phyloP scores from a whole-genome alignment of 257 asterid genomes.

The Linderniella brevidens region DNA sequence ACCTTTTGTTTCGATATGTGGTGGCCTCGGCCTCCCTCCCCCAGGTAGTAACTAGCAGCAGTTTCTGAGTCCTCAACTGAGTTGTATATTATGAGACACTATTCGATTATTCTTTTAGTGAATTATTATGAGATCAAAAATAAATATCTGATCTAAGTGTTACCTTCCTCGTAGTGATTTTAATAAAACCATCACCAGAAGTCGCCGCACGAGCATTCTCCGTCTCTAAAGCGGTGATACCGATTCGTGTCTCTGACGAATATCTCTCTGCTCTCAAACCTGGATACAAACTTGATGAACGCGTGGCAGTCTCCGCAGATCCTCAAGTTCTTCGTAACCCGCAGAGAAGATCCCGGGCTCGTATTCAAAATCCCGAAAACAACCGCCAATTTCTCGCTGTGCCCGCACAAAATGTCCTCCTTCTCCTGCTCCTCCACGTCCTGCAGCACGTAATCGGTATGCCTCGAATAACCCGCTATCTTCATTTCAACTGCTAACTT shows the following conservation, averaged over 20 bases:
- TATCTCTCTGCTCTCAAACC: conserved; percentile 64
- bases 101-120: too few relatives aligned
- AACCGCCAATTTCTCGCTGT: conserved; percentile 86
- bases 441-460: conserved; percentile 57
- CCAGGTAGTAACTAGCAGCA: too few relatives aligned
- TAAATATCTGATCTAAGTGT: too few relatives aligned
- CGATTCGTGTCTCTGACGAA: conserved; percentile 75
- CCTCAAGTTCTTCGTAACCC: conserved; percentile 75
- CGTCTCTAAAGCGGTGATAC: conserved; percentile 77
- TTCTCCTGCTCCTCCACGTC: conserved; percentile 94
- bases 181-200: conserved; percentile 92
- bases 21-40: too few relatives aligned
- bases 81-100: too few relatives aligned
- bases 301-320: conserved; percentile 87
- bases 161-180: too few relatives aligned
- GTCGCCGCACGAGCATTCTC: conserved; percentile 74
- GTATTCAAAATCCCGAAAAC: conserved; percentile 70
- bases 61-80: too few relatives aligned
- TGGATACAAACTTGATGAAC: conserved; percentile 54
- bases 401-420: conserved; percentile 82
- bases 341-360: conserved; percentile 40
- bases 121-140: too few relatives aligned
- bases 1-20: background rate
- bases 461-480: conserved; percentile 45
- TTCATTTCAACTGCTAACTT: conserved; percentile 54